Conservation (phyloP, 495 filamentous ascomycete species). For the Filosporella fistucella region DNA sequence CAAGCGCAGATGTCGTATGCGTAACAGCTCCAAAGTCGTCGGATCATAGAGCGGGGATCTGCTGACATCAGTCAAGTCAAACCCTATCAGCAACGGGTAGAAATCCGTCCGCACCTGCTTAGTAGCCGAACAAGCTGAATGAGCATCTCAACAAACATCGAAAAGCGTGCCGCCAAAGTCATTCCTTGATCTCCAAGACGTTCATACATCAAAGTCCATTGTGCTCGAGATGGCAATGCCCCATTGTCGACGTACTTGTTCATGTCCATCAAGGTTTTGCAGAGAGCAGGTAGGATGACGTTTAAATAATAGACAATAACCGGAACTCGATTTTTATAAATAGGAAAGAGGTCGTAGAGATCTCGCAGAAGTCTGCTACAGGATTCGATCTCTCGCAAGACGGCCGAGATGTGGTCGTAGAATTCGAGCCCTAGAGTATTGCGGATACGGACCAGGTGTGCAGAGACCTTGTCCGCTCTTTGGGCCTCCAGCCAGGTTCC, state of each 20-base stretch:
- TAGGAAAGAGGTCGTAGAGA: slow-evolving; percentile 44
- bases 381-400: slow-evolving; percentile 20
- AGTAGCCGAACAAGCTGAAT: slow-evolving; percentile 41
- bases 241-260: slow-evolving; percentile 44
- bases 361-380: slow-evolving; percentile 42
- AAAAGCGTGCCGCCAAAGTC: slow-evolving; percentile 43
- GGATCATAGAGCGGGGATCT: slow-evolving; percentile 49
- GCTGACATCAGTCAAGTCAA: slow-evolving; percentile 10
- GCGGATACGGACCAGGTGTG: slow-evolving; percentile 15
- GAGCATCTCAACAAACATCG: slow-evolving; percentile 48
- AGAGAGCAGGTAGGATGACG: slow-evolving; percentile 45
- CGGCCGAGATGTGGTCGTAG: slow-evolving; percentile 19
- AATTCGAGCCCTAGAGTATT: slow-evolving; percentile 10
- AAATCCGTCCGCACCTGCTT: slow-evolving; percentile 20
- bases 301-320: slow-evolving; percentile 46
- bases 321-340: slow-evolving; percentile 40
- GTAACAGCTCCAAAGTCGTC: slow-evolving; percentile 42
- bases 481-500: slow-evolving; percentile 26
- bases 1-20: slow-evolving; percentile 38
- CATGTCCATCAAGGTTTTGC: slow-evolving; percentile 45
- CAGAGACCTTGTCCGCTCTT: slow-evolving; percentile 19
- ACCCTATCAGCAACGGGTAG: slow-evolving; percentile 10
- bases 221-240: slow-evolving; percentile 33
- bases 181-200: slow-evolving; percentile 32
- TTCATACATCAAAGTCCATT: slow-evolving; percentile 49